Percentiles rank a stretch among this genome's conserved stretches.
phyloP scores from a whole-genome alignment of 805 yeast species.

The Pichia phayaonensis region DNA sequence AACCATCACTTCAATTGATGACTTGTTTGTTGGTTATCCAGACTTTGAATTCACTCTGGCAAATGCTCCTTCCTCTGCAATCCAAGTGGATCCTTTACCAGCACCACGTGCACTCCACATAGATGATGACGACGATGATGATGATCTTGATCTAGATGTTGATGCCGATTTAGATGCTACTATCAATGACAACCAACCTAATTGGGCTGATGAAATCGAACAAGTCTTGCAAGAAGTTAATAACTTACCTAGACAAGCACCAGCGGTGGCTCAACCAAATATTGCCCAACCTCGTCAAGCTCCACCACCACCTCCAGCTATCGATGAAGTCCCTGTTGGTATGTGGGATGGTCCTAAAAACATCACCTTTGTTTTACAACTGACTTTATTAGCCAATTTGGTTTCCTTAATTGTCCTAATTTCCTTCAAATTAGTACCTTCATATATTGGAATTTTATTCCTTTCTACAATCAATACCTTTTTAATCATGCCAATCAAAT shows the following conservation, averaged over 20 bases:
- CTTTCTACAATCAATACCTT: background rate
- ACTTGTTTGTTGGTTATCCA: background rate
- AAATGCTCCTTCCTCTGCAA: background rate
- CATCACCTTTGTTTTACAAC: conserved; percentile 13
- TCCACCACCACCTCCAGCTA: background rate
- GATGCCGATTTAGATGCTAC: background rate
- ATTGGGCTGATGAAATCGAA: background rate
- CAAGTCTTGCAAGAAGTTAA: background rate
- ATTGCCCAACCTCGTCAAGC: background rate
- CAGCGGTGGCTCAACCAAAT: background rate
- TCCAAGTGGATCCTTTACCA: background rate
- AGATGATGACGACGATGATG: background rate
- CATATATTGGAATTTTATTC: conserved; percentile 14
- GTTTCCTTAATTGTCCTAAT: conserved; percentile 17
- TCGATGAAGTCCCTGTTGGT: conserved; percentile 6
- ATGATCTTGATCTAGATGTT: background rate
- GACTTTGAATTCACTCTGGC: background rate
- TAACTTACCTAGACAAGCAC: background rate
- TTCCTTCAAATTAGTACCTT: conserved; percentile 20
- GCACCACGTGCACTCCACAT: background rate
- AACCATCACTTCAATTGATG: background rate
- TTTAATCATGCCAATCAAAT: background rate
- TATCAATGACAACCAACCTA: background rate
- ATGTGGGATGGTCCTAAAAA: conserved; percentile 11
- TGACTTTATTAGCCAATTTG: conserved; percentile 18